A percentile compares a stretch with the other conserved stretches of the same genome.
Evolutionary conservation across 345 rosid species (phyloP).

Genomic region (Stellera chamaejasme): DNA sequence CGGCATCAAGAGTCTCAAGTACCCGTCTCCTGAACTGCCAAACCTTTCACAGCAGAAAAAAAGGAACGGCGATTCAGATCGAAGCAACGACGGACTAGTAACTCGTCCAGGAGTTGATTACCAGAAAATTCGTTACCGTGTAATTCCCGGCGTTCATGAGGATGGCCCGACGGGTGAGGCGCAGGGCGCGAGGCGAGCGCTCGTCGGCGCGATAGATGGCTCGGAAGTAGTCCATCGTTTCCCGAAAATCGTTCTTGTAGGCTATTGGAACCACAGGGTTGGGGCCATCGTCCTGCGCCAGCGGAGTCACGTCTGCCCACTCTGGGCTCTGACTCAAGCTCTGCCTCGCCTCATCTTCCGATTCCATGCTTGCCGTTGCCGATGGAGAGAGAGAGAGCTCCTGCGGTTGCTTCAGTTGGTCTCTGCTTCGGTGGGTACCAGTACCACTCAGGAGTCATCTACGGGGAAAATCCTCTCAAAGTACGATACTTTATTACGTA

Average conservation of each 20-base stretch:
- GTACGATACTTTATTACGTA: too few relatives aligned
- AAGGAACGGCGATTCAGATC: background rate
- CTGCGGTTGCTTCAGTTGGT: conserved; percentile 6
- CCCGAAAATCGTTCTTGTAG: conserved; percentile 66
- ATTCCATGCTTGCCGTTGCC: conserved; percentile 15
- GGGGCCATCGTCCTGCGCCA: conserved; percentile 80
- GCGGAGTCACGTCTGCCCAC: conserved; percentile 69
- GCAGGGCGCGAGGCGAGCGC: conserved; percentile 71
- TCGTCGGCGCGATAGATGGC: conserved; percentile 64
- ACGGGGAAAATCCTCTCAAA: too few relatives aligned
- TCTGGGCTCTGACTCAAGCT: conserved; percentile 51
- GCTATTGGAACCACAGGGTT: conserved; percentile 78
- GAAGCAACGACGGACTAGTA: background rate
- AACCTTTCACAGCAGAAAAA: conserved; percentile 38
- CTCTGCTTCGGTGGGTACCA: background rate
- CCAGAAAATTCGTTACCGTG: conserved; percentile 37
- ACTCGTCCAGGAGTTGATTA: too few relatives aligned
- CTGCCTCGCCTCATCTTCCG: conserved; percentile 17
- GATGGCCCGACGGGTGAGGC: conserved; percentile 56
- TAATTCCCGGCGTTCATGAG: conserved; percentile 71
- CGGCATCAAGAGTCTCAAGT: conserved; percentile 41
- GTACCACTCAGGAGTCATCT: too few relatives aligned
- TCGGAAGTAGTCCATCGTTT: conserved; percentile 88
- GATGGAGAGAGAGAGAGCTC: too few relatives aligned
- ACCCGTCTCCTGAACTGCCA: conserved; percentile 88